Conservation (phyloP, 75 land plant genomes). For the Gnetum montanum region DNA sequence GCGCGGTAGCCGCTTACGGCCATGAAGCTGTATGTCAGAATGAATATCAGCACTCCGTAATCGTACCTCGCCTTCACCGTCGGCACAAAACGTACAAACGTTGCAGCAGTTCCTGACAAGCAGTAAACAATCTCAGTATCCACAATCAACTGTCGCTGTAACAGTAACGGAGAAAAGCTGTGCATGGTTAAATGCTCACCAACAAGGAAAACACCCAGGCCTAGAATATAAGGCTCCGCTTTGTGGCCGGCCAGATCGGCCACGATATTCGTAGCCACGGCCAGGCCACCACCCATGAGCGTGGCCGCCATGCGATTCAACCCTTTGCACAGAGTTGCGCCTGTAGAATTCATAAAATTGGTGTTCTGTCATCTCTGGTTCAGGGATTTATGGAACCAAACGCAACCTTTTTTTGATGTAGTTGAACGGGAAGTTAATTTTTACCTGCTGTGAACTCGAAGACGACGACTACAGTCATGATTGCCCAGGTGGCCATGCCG, state of each 20-base stretch:
- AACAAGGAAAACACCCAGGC: conserved; percentile 29
- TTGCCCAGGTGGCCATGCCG: conserved; percentile 52
- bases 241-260: conserved; percentile 29
- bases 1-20: conserved; percentile 34
- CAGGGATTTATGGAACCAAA: no score
- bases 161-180: background rate
- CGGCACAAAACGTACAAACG: conserved; percentile 51
- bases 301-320: conserved; percentile 57
- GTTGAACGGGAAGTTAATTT: background rate
- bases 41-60: conserved; percentile 52
- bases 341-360: no score
- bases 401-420: no score
- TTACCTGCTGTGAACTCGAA: conserved; percentile 73
- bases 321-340: conserved; percentile 50
- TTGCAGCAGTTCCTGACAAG: conserved; percentile 33
- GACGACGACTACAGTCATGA: conserved; percentile 69
- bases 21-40: conserved; percentile 58
- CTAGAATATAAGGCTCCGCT: conserved; percentile 29
- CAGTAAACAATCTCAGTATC: background rate
- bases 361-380: no score
- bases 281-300: conserved; percentile 43
- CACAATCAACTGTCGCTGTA: background rate
- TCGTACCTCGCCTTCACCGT: conserved; percentile 36
- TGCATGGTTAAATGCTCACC: conserved; percentile 13
- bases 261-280: conserved; percentile 35